Conservation (phyloP, 805 yeast genomes). For the Suhomyces tanzawaensis region DNA sequence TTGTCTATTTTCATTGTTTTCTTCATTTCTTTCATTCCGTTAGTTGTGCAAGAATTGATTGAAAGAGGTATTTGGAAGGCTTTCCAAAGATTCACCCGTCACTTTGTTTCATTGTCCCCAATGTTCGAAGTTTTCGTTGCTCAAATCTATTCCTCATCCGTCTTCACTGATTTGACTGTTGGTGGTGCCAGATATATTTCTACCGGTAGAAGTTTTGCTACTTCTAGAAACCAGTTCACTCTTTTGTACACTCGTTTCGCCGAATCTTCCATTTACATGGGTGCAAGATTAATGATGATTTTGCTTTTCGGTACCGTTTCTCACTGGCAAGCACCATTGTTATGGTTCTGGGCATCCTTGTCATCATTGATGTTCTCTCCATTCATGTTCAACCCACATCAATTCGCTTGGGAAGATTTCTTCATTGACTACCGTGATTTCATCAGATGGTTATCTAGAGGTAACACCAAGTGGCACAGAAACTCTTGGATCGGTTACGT, state of each 20-base stretch:
- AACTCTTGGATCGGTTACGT: slow-evolving; percentile 86
- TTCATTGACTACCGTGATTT: slow-evolving; percentile 94
- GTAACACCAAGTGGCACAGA: slow-evolving; percentile 85
- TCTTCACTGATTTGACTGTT: slow-evolving; percentile 66
- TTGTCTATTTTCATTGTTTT: slow-evolving; percentile 79
- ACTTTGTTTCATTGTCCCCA: slow-evolving; percentile 69
- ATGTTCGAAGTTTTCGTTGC: slow-evolving; percentile 82
- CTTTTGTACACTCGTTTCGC: slow-evolving; percentile 76
- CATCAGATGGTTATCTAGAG: slow-evolving; percentile 88
- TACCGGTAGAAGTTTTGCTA: slow-evolving; percentile 85
- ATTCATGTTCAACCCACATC: slow-evolving; percentile 95
- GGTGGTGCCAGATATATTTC: slow-evolving; percentile 89
- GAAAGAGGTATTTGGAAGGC: slow-evolving; percentile 83
- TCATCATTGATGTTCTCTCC: slow-evolving; percentile 89
- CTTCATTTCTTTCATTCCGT: slow-evolving; percentile 76
- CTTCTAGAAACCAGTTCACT: slow-evolving; percentile 74
- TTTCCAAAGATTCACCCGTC: slow-evolving; percentile 64
- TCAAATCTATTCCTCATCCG: slow-evolving; percentile 71
- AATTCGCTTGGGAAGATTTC: slow-evolving; percentile 94
- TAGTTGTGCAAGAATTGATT: slow-evolving; percentile 73
- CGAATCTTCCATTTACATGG: slow-evolving; percentile 79
- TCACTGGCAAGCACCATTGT: slow-evolving; percentile 87
- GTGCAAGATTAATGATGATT: slow-evolving; percentile 74
- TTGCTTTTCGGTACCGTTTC: slow-evolving; percentile 70
- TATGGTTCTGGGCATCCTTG: slow-evolving; percentile 97